Evolutionary conservation across 805 yeast genomes (phyloP).

Genomic region (Candida manassasensis): DNA sequence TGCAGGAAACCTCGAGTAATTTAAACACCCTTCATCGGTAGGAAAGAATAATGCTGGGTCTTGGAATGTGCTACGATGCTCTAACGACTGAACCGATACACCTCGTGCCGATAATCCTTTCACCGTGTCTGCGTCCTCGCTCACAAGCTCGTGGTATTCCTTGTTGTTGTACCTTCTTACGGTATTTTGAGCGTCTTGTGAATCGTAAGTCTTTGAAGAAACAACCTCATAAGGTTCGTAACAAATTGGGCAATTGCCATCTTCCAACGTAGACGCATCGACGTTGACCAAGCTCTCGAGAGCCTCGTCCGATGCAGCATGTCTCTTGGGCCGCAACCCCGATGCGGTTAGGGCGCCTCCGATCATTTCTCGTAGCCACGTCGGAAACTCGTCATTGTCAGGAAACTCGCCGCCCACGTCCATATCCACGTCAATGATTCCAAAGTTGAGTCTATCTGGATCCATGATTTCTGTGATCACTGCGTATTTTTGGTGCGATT

Average conservation of each 20-base stretch:
- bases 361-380: conserved; percentile 30
- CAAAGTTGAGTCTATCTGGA: conserved; percentile 6
- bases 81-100: conserved; percentile 8
- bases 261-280: conserved; percentile 12
- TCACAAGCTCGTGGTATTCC: not conserved
- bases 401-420: conserved; percentile 10
- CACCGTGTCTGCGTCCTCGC: not conserved
- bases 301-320: conserved; percentile 36
- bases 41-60: conserved; percentile 34
- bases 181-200: not conserved
- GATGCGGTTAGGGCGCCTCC: conserved; percentile 31
- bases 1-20: conserved; percentile 25
- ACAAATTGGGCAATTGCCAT: conserved; percentile 36
- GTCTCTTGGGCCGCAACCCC: conserved; percentile 20
- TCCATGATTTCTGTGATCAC: conserved; percentile 2
- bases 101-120: not conserved
- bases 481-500: too few relatives aligned
- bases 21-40: conserved; percentile 20
- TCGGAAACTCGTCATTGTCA: conserved; percentile 20
- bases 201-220: not conserved
- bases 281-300: conserved; percentile 28
- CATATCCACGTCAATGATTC: conserved; percentile 19
- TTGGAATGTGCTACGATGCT: conserved; percentile 13
- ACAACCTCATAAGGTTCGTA: conserved; percentile 28
- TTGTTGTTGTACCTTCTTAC: not conserved